phyloP scores from a whole-genome alignment of 169 alveolate genomes.

The Eimeria acervulina region DNA sequence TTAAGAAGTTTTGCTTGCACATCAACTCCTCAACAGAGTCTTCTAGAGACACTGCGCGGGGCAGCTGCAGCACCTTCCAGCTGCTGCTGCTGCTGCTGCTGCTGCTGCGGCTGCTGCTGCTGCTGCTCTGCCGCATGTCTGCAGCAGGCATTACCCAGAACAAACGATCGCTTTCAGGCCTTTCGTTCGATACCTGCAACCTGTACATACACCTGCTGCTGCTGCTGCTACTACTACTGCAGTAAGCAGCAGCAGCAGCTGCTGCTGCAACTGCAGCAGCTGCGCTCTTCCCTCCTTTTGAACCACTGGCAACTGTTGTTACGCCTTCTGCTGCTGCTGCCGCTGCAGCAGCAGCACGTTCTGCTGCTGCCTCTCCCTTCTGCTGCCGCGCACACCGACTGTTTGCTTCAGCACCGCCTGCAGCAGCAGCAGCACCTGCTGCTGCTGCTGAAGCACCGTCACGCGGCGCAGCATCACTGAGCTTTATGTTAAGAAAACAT shows the following conservation, averaged over 20 bases:
- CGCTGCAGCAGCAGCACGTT: background rate
- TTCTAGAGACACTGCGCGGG: background rate
- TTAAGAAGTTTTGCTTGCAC: background rate
- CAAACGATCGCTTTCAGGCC: background rate
- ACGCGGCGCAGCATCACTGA: background rate
- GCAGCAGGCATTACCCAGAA: constrained; percentile 20
- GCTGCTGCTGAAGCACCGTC: too few relatives aligned
- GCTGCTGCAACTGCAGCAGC: too few relatives aligned
- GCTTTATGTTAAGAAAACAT: background rate
- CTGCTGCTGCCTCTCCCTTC: too few relatives aligned
- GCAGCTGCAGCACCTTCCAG: constrained; percentile 55
- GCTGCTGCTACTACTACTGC: too few relatives aligned
- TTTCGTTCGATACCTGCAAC: background rate
- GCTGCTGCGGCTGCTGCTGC: constrained; percentile 25
- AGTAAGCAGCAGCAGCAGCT: too few relatives aligned
- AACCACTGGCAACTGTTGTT: too few relatives aligned
- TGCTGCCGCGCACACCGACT: too few relatives aligned
- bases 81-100: constrained; percentile 51
- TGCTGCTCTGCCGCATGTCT: constrained; percentile 54
- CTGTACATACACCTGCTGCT: background rate
- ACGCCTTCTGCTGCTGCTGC: constrained; percentile 13
- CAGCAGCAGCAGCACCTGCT: constrained; percentile 6
- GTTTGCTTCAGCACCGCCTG: background rate
- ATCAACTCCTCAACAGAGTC: constrained; percentile 16
- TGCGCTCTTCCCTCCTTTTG: background rate